A percentile compares a stretch with the other conserved stretches of the same genome.
These are phyloP conservation scores for Chlorella sp. DNA, from an alignment of 139 green algal genomes.

Conservation along the genomic window DNA sequence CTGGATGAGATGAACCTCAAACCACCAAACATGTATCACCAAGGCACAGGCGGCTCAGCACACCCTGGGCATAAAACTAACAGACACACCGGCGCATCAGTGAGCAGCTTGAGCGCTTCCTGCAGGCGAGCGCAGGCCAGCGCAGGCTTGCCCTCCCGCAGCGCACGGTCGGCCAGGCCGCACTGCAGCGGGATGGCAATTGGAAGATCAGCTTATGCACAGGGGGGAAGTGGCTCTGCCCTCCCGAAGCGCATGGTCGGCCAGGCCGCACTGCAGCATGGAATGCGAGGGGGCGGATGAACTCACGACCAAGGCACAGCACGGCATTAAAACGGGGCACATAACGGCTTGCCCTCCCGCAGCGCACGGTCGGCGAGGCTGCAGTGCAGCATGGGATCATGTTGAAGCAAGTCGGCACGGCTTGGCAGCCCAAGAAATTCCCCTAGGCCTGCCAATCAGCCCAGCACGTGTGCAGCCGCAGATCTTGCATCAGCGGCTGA, in stretches of 20 bases:
- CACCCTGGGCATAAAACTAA: too few relatives aligned
- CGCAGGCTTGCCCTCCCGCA: slow-evolving; percentile 27
- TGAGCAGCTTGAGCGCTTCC: slow-evolving; percentile 62
- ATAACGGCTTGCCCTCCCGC: slow-evolving; percentile 6
- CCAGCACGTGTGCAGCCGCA: too few relatives aligned
- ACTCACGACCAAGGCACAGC: too few relatives aligned
- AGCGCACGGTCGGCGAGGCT: slow-evolving; percentile 52
- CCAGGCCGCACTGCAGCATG: slow-evolving; percentile 49
- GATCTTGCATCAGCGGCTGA: too few relatives aligned
- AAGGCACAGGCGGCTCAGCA: too few relatives aligned
- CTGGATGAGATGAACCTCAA: neutral
- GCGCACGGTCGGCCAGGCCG: slow-evolving; percentile 49
- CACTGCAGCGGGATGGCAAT: slow-evolving; percentile 19
- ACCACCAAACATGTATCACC: too few relatives aligned
- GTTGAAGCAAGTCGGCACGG: too few relatives aligned
- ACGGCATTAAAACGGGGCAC: slow-evolving; percentile 26
- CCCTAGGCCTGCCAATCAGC: too few relatives aligned
- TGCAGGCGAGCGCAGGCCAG: slow-evolving; percentile 56
- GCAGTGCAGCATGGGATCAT: slow-evolving; percentile 20
- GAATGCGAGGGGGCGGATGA: too few relatives aligned
- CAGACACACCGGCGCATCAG: slow-evolving; percentile 29
- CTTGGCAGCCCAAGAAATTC: too few relatives aligned
- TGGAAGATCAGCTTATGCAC: neutral
- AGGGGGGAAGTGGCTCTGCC: too few relatives aligned
- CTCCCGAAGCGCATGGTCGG: slow-evolving; percentile 21